A percentile compares a stretch with the other conserved stretches of the same genome.
phyloP scores from a whole-genome alignment of 2,329 filamentous ascomycete genomes.

The Diaporthe eres region DNA sequence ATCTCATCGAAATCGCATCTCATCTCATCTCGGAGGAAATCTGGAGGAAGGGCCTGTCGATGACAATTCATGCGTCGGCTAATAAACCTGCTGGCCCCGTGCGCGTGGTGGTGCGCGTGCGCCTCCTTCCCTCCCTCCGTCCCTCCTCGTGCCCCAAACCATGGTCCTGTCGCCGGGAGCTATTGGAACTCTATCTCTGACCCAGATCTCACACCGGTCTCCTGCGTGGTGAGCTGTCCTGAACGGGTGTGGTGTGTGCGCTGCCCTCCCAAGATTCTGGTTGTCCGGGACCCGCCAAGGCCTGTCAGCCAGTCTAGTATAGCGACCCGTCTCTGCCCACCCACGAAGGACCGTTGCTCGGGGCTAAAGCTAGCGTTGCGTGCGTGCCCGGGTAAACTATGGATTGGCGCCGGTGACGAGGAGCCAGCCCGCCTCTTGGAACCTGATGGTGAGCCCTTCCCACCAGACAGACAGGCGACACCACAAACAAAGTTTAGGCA shows the following conservation, averaged over 20 bases:
- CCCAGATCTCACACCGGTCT: conserved; percentile 31
- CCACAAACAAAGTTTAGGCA: conserved; percentile 22
- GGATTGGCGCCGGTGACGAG: not conserved
- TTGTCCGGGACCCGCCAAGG: conserved; percentile 13
- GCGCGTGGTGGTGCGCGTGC: not conserved
- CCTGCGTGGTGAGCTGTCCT: conserved; percentile 13
- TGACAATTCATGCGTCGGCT: conserved; percentile 24
- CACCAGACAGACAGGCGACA: not conserved
- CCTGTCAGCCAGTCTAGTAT: conserved; percentile 31
- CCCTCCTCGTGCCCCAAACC: no score
- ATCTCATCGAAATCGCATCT: conserved; percentile 39
- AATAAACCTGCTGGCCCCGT: not conserved
- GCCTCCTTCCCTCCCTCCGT: not conserved
- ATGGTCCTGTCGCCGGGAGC: not conserved
- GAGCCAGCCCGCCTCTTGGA: conserved; percentile 10
- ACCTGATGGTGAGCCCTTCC: conserved; percentile 12
- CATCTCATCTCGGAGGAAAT: conserved; percentile 28
- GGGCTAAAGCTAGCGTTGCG: conserved; percentile 11
- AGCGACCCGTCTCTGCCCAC: conserved; percentile 20
- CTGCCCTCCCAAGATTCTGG: conserved; percentile 12
- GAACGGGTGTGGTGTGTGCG: not conserved
- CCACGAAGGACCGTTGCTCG: conserved; percentile 9
- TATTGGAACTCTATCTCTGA: conserved; percentile 30
- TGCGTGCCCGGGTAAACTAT: conserved; percentile 25
- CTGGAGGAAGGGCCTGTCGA: conserved; percentile 26